A percentile compares a stretch with the other conserved stretches of the same genome.
These are phyloP conservation scores for Fusarium annulatum DNA, from an alignment of 2,329 filamentous ascomycete species.

Conservation along the genomic window DNA sequence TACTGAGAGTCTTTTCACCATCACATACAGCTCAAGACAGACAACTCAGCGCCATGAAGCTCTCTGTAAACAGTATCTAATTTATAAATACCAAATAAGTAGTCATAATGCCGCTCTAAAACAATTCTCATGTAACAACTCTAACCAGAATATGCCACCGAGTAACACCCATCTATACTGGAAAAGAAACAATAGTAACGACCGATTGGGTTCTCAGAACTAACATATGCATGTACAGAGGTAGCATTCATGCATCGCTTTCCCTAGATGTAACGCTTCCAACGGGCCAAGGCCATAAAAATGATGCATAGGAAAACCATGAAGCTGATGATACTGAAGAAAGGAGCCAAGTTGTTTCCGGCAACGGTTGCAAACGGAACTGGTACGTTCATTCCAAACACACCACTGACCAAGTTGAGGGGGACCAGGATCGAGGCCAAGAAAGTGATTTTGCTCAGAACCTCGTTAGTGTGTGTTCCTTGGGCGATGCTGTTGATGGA, in stretches of 20 bases:
- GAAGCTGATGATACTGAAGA: constrained; percentile 45
- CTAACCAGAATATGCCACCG: constrained; percentile 22
- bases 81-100: constrained; percentile 17
- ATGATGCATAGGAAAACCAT: constrained; percentile 65
- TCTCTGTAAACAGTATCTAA: constrained; percentile 24
- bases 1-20: neutral
- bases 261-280: constrained; percentile 59
- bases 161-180: constrained; percentile 32
- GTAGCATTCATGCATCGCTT: constrained; percentile 54
- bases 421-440: constrained; percentile 96
- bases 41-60: constrained; percentile 4
- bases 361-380: constrained; percentile 70
- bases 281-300: constrained; percentile 59
- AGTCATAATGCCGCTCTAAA: constrained; percentile 10
- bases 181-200: constrained; percentile 18
- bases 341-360: constrained; percentile 59
- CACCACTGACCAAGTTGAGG: constrained; percentile 88
- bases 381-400: constrained; percentile 88
- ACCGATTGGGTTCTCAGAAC: neutral
- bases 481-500: constrained; percentile 91
- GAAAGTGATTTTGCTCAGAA: constrained; percentile 94
- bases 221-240: neutral
- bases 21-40: neutral
- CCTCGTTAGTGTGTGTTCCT: constrained; percentile 87
- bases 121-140: constrained; percentile 6